Evolutionary conservation across 2,329 filamentous ascomycete species (phyloP).

Genomic region (Metarhizium sp.): DNA sequence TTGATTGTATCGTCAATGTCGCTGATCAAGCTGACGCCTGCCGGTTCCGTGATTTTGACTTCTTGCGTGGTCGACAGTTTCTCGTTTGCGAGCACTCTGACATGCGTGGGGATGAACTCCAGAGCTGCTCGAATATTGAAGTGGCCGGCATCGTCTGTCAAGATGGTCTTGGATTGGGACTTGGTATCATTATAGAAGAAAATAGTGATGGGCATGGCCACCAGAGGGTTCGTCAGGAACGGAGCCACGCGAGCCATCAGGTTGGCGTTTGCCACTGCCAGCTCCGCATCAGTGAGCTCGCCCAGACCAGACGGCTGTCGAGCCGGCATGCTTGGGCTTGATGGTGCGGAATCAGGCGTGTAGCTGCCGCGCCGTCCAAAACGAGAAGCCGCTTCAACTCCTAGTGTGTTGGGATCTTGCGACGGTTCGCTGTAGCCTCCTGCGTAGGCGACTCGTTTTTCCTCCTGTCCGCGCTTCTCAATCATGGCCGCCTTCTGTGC

Average conservation of each 20-base stretch:
- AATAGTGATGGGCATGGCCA: conserved; percentile 70
- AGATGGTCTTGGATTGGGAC: conserved; percentile 75
- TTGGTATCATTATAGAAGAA: conserved; percentile 88
- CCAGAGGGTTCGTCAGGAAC: conserved; percentile 78
- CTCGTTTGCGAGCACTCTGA: conserved; percentile 80
- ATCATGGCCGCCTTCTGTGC: conserved; percentile 69
- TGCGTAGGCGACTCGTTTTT: conserved; percentile 59
- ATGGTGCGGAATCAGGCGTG: conserved; percentile 29
- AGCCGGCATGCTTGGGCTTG: conserved; percentile 32
- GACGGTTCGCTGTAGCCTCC: conserved; percentile 67
- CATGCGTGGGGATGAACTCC: conserved; percentile 83
- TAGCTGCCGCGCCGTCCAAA: conserved; percentile 21
- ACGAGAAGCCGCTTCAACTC: conserved; percentile 20
- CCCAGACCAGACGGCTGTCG: conserved; percentile 27
- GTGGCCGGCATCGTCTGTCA: conserved; percentile 82
- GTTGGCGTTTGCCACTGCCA: conserved; percentile 72
- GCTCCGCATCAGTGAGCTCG: conserved; percentile 66
- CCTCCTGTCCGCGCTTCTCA: conserved; percentile 58
- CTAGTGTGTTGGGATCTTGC: conserved; percentile 30
- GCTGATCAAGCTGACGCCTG: conserved; percentile 85
- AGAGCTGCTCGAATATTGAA: conserved; percentile 73
- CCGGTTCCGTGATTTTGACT: conserved; percentile 65
- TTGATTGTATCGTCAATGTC: conserved; percentile 98
- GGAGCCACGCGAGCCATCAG: conserved; percentile 81
- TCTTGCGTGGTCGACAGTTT: conserved; percentile 72